A percentile compares a stretch with the other conserved stretches of the same genome.
These are phyloP conservation scores for Epicoccum nigrum DNA, from an alignment of 2,329 filamentous ascomycete species.

Conservation along the genomic window DNA sequence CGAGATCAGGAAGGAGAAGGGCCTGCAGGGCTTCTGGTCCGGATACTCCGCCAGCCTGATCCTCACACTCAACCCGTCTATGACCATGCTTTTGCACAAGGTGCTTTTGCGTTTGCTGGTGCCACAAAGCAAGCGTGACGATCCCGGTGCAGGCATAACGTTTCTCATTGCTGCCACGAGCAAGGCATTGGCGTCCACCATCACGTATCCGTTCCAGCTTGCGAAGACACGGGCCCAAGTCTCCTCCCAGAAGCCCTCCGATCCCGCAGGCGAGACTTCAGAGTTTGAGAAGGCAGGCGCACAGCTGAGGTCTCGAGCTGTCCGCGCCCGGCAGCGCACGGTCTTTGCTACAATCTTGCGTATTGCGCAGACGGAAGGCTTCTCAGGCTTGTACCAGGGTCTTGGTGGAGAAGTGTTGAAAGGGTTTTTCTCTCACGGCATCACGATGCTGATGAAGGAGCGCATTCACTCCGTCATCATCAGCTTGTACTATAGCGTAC, in stretches of 20 bases:
- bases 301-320: constrained; percentile 21
- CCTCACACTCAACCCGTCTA: constrained; percentile 81
- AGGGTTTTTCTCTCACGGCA: constrained; percentile 83
- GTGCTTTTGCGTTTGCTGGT: constrained; percentile 68
- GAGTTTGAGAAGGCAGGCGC: constrained; percentile 37
- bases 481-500: constrained; percentile 70
- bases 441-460: constrained; percentile 88
- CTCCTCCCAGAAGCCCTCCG: constrained; percentile 49
- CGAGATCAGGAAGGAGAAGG: constrained; percentile 71
- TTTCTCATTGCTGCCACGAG: constrained; percentile 76
- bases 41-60: constrained; percentile 83
- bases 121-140: constrained; percentile 57
- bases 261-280: constrained; percentile 34
- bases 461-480: constrained; percentile 74
- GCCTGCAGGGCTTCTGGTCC: constrained; percentile 80
- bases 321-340: constrained; percentile 51
- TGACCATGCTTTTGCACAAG: constrained; percentile 85
- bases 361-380: constrained; percentile 67
- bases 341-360: constrained; percentile 68
- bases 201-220: constrained; percentile 86
- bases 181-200: constrained; percentile 75
- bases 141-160: constrained; percentile 61
- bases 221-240: constrained; percentile 82
- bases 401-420: constrained; percentile 78
- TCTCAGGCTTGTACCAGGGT: constrained; percentile 74